Evolutionary conservation across 1,284 basidiomycete species (phyloP).

Genomic region (Jaminaea rosea): DNA sequence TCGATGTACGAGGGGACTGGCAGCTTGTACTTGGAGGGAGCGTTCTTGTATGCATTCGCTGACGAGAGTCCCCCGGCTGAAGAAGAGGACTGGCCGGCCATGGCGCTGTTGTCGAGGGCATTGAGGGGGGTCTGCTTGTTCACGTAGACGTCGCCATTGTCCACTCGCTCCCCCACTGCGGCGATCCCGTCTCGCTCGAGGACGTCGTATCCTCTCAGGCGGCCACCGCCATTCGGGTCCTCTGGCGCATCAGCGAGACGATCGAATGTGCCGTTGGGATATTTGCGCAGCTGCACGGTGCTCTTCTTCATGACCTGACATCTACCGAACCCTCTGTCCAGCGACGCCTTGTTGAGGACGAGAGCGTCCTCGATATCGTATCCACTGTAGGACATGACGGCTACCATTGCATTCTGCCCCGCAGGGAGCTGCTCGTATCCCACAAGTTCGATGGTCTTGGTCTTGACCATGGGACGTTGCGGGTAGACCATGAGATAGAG

Average conservation of each 20-base stretch:
- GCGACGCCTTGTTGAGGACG: constrained; percentile 71
- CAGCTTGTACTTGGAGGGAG: constrained; percentile 36
- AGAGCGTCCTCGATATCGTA: constrained; percentile 99
- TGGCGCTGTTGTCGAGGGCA: constrained; percentile 58
- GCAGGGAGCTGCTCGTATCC: constrained; percentile 95
- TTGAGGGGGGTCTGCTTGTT: constrained; percentile 94
- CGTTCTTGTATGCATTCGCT: constrained; percentile 54
- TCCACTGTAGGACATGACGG: constrained; percentile 97
- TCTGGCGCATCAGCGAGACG: constrained; percentile 83
- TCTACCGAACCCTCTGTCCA: constrained; percentile 93
- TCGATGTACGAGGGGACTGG: constrained; percentile 81
- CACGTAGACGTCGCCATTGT: constrained; percentile 87
- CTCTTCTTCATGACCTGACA: constrained; percentile 97
- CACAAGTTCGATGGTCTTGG: constrained; percentile 77
- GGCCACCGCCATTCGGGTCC: constrained; percentile 61
- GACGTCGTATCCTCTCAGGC: constrained; percentile 75
- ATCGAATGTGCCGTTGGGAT: constrained; percentile 95
- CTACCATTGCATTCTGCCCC: constrained; percentile 95
- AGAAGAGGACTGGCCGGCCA: constrained; percentile 15
- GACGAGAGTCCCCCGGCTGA: too few species aligned
- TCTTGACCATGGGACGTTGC: constrained; percentile 99
- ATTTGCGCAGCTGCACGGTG: constrained; percentile 83
- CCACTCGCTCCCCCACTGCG: constrained; percentile 85
- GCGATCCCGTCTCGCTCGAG: constrained; percentile 86
- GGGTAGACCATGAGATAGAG: constrained; percentile 98